Conservation (phyloP, 2,329 filamentous ascomycete genomes). For the Xylaria sp. region DNA sequence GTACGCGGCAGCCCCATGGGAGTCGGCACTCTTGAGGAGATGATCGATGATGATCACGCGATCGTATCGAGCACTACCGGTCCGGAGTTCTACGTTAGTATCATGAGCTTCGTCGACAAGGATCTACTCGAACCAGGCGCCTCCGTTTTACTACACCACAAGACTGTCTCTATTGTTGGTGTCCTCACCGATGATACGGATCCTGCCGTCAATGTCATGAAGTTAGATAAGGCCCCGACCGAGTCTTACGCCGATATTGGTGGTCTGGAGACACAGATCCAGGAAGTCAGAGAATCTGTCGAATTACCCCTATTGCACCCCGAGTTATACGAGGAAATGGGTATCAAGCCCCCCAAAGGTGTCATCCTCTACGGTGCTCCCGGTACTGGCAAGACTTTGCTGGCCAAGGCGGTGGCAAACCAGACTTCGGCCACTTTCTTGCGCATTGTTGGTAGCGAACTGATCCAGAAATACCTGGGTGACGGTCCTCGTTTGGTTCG, state of each 20-base stretch:
- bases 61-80: conserved; percentile 97
- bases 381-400: conserved; percentile 90
- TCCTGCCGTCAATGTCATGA: conserved; percentile 96
- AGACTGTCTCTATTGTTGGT: conserved; percentile 95
- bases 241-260: conserved; percentile 99
- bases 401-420: conserved; percentile 96
- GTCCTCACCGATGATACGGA: conserved; percentile 95
- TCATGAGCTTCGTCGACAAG: conserved; percentile 99
- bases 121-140: conserved; percentile 94
- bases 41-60: conserved; percentile 98
- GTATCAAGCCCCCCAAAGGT: conserved; percentile 98
- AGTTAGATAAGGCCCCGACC: conserved; percentile 96
- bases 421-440: conserved; percentile 98
- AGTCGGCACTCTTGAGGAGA: conserved; percentile 93
- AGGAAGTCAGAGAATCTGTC: conserved; percentile 95
- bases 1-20: conserved; percentile 99
- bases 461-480: conserved; percentile 98
- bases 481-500: conserved; percentile 91
- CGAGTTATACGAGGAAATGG: conserved; percentile 99
- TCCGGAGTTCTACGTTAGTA: conserved; percentile 98
- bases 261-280: conserved; percentile 89
- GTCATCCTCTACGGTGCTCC: conserved; percentile 97
- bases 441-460: conserved; percentile 91
- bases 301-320: conserved; percentile 92
- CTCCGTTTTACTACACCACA: conserved; percentile 92